Conservation (phyloP, 805 yeast genomes). For the Saturnispora dispora region DNA sequence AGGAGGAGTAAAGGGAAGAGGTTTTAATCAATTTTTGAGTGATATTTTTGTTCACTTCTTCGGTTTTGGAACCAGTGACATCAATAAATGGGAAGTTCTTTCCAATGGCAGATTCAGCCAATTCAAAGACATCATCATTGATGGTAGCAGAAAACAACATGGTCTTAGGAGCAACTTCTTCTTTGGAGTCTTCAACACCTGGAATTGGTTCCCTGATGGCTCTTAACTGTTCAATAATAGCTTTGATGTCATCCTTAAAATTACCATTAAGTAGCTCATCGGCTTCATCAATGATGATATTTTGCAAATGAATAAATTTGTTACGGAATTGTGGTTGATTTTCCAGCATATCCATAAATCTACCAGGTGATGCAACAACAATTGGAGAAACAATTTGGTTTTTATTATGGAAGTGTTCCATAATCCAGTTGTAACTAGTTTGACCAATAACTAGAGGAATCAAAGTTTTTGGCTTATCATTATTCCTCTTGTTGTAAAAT, state of each 20-base stretch:
- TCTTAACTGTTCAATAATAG: slow-evolving; percentile 41
- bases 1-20: slow-evolving; percentile 45
- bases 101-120: slow-evolving; percentile 56
- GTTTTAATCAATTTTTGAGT: slow-evolving; percentile 57
- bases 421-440: slow-evolving; percentile 12
- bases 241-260: slow-evolving; percentile 56
- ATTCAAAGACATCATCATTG: slow-evolving; percentile 51
- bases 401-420: slow-evolving; percentile 9
- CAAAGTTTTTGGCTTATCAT: slow-evolving; percentile 2
- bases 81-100: slow-evolving; percentile 45
- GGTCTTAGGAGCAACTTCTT: slow-evolving; percentile 41
- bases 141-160: slow-evolving; percentile 85
- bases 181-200: slow-evolving; percentile 10
- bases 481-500: background rate
- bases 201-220: slow-evolving; percentile 11
- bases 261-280: slow-evolving; percentile 80
- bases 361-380: slow-evolving; percentile 85
- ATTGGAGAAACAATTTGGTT: slow-evolving; percentile 40
- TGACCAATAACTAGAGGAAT: slow-evolving; percentile 43
- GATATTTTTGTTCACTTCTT: slow-evolving; percentile 62
- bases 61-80: slow-evolving; percentile 61
- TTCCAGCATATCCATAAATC: slow-evolving; percentile 54
- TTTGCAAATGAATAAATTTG: slow-evolving; percentile 45
- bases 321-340: slow-evolving; percentile 35
- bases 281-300: slow-evolving; percentile 83